phyloP scores from a whole-genome alignment of 371 early-diverging fungal species.

The Actinomortierella wolfii region DNA sequence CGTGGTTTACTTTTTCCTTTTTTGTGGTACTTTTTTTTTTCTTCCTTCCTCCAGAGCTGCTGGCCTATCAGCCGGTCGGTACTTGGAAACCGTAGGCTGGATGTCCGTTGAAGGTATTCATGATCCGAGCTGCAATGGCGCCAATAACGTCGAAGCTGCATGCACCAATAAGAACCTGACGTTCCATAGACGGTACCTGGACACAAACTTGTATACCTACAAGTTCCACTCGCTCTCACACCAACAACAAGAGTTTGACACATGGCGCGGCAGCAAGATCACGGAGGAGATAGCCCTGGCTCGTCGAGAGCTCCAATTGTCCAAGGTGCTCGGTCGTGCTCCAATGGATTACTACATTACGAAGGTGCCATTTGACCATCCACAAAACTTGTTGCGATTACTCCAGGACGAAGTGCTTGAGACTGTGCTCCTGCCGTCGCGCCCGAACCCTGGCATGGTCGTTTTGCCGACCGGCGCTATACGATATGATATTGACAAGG shows the following conservation, averaged over 20 bases:
- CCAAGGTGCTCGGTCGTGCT: constrained; percentile 53
- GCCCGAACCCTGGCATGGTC: constrained; percentile 50
- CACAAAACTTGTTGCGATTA: constrained; percentile 48
- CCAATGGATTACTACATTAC: constrained; percentile 58
- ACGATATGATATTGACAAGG: constrained; percentile 58
- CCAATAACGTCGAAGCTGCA: constrained; percentile 15
- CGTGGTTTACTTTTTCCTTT: too few species aligned
- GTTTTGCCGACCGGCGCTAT: constrained; percentile 54
- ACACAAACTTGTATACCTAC: constrained; percentile 61
- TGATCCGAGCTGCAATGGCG: constrained; percentile 10
- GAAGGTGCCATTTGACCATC: constrained; percentile 49
- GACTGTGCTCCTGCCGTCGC: constrained; percentile 32
- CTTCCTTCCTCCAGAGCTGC: constrained; percentile 44
- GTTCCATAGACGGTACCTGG: constrained; percentile 62
- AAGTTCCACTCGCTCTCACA: constrained; percentile 53
- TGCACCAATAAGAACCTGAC: constrained; percentile 50
- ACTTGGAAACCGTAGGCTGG: constrained; percentile 65
- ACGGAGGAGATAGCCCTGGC: constrained; percentile 47
- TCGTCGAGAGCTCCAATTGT: constrained; percentile 41
- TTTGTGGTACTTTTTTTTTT: too few species aligned
- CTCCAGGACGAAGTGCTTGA: constrained; percentile 53
- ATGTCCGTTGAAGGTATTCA: constrained; percentile 50
- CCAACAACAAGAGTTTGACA: constrained; percentile 49
- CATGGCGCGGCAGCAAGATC: constrained; percentile 51
- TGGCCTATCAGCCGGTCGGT: constrained; percentile 61